Percentiles rank a stretch among this genome's conserved stretches.
phyloP scores from a whole-genome alignment of 768 basidiomycete genomes.

The Rhodotorula graminis region DNA sequence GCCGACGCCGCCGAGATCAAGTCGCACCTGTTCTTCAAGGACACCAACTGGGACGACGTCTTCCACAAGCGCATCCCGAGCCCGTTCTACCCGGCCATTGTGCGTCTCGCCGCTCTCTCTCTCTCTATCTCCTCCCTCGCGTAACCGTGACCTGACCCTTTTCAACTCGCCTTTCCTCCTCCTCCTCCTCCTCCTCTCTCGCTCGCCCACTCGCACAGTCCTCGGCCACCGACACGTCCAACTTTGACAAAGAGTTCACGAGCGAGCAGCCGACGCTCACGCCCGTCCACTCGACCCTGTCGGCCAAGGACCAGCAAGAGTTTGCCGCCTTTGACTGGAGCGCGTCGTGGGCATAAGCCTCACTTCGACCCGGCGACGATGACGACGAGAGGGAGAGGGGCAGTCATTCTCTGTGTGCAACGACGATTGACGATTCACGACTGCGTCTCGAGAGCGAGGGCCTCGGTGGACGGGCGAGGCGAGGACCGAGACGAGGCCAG shows the following conservation, averaged over 20 bases:
- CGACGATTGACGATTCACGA: too few species aligned
- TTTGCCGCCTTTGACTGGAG: slow-evolving; percentile 50
- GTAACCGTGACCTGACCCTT: background rate
- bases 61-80: slow-evolving; percentile 93
- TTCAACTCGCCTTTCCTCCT: too few species aligned
- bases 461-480: too few species aligned
- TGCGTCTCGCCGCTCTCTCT: slow-evolving; percentile 51
- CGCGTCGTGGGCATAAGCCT: too few species aligned
- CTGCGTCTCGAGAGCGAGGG: too few species aligned
- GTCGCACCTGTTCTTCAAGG: slow-evolving; percentile 95
- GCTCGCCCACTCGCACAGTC: slow-evolving; percentile 26
- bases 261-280: slow-evolving; percentile 83
- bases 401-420: too few species aligned
- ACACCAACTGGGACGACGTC: slow-evolving; percentile 95
- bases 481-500: too few species aligned
- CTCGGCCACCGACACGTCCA: slow-evolving; percentile 51
- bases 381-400: too few species aligned
- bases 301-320: slow-evolving; percentile 82
- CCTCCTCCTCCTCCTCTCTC: too few species aligned
- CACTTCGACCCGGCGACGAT: too few species aligned
- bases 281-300: slow-evolving; percentile 84
- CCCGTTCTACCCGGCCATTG: slow-evolving; percentile 94
- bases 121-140: background rate
- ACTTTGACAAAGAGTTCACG: slow-evolving; percentile 97
- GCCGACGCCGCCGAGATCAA: slow-evolving; percentile 97